These are phyloP conservation scores for Cladophialophora yegresii DNA, from an alignment of 2,329 filamentous ascomycete genomes.

Conservation along the genomic window DNA sequence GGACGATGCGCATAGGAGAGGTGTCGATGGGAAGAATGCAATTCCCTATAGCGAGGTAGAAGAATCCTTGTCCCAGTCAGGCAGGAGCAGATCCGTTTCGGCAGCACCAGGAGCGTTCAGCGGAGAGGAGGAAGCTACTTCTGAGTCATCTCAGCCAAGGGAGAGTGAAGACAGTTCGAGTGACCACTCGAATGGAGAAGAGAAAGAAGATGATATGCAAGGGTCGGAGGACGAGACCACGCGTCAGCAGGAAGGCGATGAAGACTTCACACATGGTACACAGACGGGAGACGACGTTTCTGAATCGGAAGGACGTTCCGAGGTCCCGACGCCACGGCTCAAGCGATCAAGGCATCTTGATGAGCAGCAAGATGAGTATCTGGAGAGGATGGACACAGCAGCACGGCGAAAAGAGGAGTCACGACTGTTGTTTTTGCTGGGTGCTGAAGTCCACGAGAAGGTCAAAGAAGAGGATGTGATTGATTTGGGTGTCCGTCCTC, in stretches of 20 bases:
- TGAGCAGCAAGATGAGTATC: conserved; percentile 47
- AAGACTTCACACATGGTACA: background rate
- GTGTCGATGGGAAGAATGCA: conserved; percentile 11
- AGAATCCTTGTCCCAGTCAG: conserved; percentile 25
- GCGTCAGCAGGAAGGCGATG: background rate
- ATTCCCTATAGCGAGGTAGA: conserved; percentile 36
- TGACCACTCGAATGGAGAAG: background rate
- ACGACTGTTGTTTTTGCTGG: conserved; percentile 49
- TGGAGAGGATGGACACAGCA: conserved; percentile 53
- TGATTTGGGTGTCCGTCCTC: conserved; percentile 31
- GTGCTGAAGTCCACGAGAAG: conserved; percentile 38
- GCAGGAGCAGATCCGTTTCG: conserved; percentile 18
- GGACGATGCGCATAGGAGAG: conserved; percentile 27
- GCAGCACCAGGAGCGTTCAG: conserved; percentile 5
- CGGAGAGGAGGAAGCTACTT: background rate
- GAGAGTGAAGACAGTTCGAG: background rate
- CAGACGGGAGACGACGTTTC: background rate
- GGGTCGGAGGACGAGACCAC: background rate
- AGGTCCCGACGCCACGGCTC: conserved; percentile 18
- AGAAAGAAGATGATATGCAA: background rate
- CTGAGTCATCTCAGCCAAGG: background rate
- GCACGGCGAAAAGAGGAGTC: conserved; percentile 50
- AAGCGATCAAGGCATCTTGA: conserved; percentile 24
- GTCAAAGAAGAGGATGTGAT: conserved; percentile 34
- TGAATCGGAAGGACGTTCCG: conserved; percentile 11